A percentile compares a stretch with the other conserved stretches of the same genome.
phyloP scores from a whole-genome alignment of 2,329 filamentous ascomycete genomes.

The Colletotrichum agaves region DNA sequence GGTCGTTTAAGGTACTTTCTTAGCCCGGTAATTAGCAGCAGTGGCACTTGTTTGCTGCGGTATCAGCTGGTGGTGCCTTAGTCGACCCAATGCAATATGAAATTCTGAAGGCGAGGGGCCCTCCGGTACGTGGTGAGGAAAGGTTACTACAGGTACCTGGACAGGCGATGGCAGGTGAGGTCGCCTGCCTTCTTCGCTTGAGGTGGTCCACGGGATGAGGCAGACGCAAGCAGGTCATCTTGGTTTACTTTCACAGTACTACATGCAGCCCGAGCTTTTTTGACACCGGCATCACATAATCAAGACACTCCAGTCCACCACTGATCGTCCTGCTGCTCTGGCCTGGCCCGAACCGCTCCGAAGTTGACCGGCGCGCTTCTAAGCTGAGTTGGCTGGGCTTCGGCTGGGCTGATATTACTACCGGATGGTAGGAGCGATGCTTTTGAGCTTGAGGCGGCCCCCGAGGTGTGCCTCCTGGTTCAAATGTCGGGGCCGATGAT shows the following conservation, averaged over 20 bases:
- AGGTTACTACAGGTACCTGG: neutral
- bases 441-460: neutral
- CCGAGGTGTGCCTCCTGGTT: slow-evolving; percentile 10
- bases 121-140: too few species aligned
- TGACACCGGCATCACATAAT: neutral
- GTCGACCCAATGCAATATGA: neutral
- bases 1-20: neutral
- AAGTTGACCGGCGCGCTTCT: neutral
- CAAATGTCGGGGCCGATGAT: slow-evolving; percentile 17
- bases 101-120: neutral
- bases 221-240: neutral
- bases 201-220: neutral
- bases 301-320: neutral
- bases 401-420: neutral
- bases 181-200: neutral
- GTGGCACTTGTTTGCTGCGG: slow-evolving; percentile 3
- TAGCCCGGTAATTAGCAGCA: neutral
- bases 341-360: neutral
- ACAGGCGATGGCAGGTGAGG: neutral
- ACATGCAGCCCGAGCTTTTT: neutral
- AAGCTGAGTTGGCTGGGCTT: slow-evolving; percentile 16
- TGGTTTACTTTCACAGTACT: neutral
- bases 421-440: neutral
- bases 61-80: neutral
- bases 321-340: neutral